Evolutionary conservation across 257 asterid genomes (phyloP).

Genomic region (Forsythia suspensa): DNA sequence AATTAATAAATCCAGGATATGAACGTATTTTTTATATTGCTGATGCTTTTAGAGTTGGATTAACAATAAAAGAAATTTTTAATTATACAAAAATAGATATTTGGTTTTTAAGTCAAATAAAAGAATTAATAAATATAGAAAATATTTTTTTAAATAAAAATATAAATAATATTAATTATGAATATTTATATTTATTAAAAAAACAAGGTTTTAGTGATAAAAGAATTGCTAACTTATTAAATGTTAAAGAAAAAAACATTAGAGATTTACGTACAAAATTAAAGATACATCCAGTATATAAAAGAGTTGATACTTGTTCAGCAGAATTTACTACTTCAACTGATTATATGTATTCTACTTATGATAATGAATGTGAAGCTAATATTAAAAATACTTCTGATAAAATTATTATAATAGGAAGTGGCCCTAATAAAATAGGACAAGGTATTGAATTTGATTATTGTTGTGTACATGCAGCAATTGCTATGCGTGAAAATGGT

Average conservation of each 20-base stretch:
- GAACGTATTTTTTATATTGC: slow-evolving; percentile 80
- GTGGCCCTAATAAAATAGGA: slow-evolving; percentile 97
- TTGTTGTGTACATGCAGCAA: slow-evolving; percentile 94
- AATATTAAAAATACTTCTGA: slow-evolving; percentile 71
- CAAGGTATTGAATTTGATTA: slow-evolving; percentile 98
- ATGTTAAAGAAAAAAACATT: slow-evolving; percentile 69
- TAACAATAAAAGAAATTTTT: slow-evolving; percentile 80
- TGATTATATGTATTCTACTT: slow-evolving; percentile 90
- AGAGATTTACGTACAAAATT: slow-evolving; percentile 73
- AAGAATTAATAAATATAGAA: slow-evolving; percentile 87
- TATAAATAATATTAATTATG: slow-evolving; percentile 59
- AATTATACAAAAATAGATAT: slow-evolving; percentile 77
- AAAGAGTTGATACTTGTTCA: slow-evolving; percentile 96
- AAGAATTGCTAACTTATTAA: slow-evolving; percentile 77
- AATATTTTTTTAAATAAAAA: slow-evolving; percentile 49
- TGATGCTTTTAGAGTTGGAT: slow-evolving; percentile 90
- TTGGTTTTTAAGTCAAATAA: slow-evolving; percentile 89
- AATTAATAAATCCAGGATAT: slow-evolving; percentile 80
- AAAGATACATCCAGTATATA: slow-evolving; percentile 86
- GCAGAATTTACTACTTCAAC: slow-evolving; percentile 97
- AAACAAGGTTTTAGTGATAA: slow-evolving; percentile 94
- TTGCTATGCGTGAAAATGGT: too few relatives aligned
- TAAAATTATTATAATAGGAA: slow-evolving; percentile 88
- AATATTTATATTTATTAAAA: slow-evolving; percentile 84
- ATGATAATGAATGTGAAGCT: slow-evolving; percentile 79